These are phyloP conservation scores for Wickerhamomyces canadensis DNA, from an alignment of 805 yeast genomes.

Conservation along the genomic window DNA sequence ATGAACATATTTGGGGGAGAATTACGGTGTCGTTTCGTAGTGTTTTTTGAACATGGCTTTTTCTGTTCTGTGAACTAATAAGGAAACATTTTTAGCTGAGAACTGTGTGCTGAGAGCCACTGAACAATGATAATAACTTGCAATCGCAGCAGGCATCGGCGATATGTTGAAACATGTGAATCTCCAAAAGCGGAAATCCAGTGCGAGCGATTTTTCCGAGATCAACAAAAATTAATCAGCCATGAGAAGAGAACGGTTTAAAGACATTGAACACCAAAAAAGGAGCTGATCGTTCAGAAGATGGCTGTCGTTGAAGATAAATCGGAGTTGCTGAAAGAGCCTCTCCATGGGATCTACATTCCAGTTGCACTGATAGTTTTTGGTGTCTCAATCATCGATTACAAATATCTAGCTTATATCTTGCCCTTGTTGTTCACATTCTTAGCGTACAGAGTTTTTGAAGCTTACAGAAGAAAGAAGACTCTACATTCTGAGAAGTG, in stretches of 20 bases:
- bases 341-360: constrained; percentile 71
- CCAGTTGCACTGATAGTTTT: constrained; percentile 56
- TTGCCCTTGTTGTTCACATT: constrained; percentile 34
- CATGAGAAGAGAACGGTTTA: constrained; percentile 1
- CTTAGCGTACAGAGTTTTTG: constrained; percentile 28
- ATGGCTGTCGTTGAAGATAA: constrained; percentile 29
- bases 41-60: too few relatives aligned
- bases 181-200: too few relatives aligned
- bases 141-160: too few relatives aligned
- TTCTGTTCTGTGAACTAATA: too few relatives aligned
- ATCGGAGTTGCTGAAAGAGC: constrained; percentile 55
- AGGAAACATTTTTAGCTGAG: too few relatives aligned
- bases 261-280: not conserved
- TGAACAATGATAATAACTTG: too few relatives aligned
- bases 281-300: constrained; percentile 9
- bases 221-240: too few relatives aligned
- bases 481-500: constrained; percentile 49
- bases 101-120: too few relatives aligned
- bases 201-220: too few relatives aligned
- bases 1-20: too few relatives aligned
- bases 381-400: constrained; percentile 54
- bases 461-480: constrained; percentile 33
- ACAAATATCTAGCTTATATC: constrained; percentile 42
- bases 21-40: too few relatives aligned
- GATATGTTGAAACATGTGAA: too few relatives aligned